Evolutionary conservation across 2,329 filamentous ascomycete species (phyloP), one percentile per base, ranked within the genome.

Genomic region (Monosporascus sp.): DNA sequence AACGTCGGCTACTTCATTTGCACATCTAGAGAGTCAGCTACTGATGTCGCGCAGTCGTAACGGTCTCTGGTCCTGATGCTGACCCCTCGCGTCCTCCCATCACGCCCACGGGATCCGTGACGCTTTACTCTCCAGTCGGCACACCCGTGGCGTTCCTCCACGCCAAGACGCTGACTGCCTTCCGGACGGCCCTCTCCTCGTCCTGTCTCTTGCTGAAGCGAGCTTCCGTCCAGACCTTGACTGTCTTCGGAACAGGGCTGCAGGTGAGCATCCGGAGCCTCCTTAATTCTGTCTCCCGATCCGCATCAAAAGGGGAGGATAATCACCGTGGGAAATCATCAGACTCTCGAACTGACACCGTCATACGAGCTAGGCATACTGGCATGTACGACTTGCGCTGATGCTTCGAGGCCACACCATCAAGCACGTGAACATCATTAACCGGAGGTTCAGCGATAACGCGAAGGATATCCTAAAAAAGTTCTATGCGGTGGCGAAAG

Each of bases 321-420:
- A 11, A 35, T 14, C 31, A 14, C 31, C 31, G 11, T 14, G 14
- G 31, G 31, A 35, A 31, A 14, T 2, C 31, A 14, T 35, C 9
- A 35, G 31, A 35, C 5, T 14, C 5, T 3, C 5, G 31, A 35
- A 35, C 31, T 35, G 31, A 35, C 31, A 35, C 11, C 31, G 11
- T 14, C 31, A 35, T 11, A 35, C n/a, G 40, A 20, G 17, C 11
- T 43, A 43, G 43, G 93, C 93, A 14, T 96, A 93, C 74, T 97
- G 92, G 92, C 93, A 97, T 68, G 84, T 96, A 44, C 86, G 91
- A 1, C 80, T 97, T 5, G 87, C 92, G 0, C 78, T 97, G 11
- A 78, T 93, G 58, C 78, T 94, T 49, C 87, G 80, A 22, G 83
- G 83, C 2, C 52, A 74, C 46, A 89, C 90, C 20, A 86, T 96